Conservation (phyloP, 2,329 filamentous ascomycete genomes). For the Colletotrichum filicis region DNA sequence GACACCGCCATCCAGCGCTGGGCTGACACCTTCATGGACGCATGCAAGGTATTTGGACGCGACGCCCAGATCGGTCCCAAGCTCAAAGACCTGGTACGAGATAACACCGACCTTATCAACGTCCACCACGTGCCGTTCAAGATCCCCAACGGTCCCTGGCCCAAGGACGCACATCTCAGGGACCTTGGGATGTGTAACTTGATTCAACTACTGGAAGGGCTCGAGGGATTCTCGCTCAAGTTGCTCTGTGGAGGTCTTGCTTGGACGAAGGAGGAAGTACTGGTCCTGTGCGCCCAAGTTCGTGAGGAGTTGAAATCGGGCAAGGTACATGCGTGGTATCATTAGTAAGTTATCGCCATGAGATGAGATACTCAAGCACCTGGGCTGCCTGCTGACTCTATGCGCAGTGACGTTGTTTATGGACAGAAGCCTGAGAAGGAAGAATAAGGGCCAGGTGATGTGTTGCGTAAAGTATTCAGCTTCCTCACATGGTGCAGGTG, state of each 20-base stretch:
- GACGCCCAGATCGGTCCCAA: background rate
- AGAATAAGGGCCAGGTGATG: background rate
- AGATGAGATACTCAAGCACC: too few relatives aligned
- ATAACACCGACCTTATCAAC: background rate
- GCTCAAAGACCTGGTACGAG: background rate
- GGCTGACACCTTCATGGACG: background rate
- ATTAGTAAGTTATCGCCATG: conserved; percentile 35
- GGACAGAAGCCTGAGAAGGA: conserved; percentile 23
- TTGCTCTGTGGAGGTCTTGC: conserved; percentile 44
- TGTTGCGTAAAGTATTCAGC: too few relatives aligned
- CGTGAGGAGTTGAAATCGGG: conserved; percentile 42
- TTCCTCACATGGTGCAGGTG: too few relatives aligned
- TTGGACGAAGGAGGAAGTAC: conserved; percentile 41
- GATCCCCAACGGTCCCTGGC: background rate
- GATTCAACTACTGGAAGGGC: conserved; percentile 32
- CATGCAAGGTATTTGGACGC: background rate
- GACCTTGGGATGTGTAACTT: conserved; percentile 42
- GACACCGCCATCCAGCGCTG: background rate
- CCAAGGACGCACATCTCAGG: conserved; percentile 43
- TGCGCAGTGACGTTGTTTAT: conserved; percentile 17
- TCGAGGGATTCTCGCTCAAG: conserved; percentile 39
- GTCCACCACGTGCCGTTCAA: background rate
- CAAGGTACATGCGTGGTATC: conserved; percentile 39
- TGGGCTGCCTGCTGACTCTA: too few relatives aligned
- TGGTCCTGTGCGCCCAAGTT: conserved; percentile 41